A percentile compares a stretch with the other conserved stretches of the same genome.
Evolutionary conservation across 2,329 filamentous ascomycete genomes (phyloP).

Genomic region (Fusarium paranaense): DNA sequence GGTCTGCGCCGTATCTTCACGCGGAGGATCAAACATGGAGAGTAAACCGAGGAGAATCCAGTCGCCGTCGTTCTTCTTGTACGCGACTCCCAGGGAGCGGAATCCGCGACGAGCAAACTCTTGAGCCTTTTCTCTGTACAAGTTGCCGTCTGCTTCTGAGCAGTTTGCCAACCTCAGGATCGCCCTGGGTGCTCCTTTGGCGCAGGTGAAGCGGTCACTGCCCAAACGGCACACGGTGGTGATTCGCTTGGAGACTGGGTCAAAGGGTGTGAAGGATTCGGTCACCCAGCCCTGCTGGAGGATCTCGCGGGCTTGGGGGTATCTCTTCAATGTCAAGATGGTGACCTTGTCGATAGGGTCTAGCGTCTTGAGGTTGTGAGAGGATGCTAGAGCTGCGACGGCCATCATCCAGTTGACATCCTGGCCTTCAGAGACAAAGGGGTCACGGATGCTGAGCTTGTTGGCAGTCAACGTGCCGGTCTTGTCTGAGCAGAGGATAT

Average conservation of each 20-base stretch:
- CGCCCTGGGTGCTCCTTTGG: constrained; percentile 18
- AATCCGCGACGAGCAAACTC: constrained; percentile 28
- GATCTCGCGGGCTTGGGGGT: constrained; percentile 26
- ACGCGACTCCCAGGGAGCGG: constrained; percentile 25
- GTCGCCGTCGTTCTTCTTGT: constrained; percentile 29
- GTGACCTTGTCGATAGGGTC: constrained; percentile 32
- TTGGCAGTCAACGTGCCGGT: constrained; percentile 24
- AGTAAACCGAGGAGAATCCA: constrained; percentile 21
- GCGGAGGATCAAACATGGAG: constrained; percentile 28
- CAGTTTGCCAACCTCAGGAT: constrained; percentile 16
- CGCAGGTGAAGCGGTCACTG: not conserved
- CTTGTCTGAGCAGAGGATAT: constrained; percentile 30
- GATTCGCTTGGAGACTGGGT: constrained; percentile 25
- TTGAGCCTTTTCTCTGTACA: constrained; percentile 25
- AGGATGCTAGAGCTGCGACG: constrained; percentile 21
- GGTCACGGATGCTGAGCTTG: constrained; percentile 23
- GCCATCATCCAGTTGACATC: constrained; percentile 37
- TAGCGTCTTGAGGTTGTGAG: not conserved
- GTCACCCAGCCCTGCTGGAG: constrained; percentile 22
- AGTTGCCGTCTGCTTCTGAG: constrained; percentile 1
- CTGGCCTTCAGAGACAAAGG: constrained; percentile 22
- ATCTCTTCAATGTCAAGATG: constrained; percentile 27
- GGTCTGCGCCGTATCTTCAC: constrained; percentile 18
- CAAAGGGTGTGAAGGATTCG: constrained; percentile 21
- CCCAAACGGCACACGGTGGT: constrained; percentile 26